Evolutionary conservation across 148 eudicot species (phyloP).

Genomic region (Chenopodium suecicum): DNA sequence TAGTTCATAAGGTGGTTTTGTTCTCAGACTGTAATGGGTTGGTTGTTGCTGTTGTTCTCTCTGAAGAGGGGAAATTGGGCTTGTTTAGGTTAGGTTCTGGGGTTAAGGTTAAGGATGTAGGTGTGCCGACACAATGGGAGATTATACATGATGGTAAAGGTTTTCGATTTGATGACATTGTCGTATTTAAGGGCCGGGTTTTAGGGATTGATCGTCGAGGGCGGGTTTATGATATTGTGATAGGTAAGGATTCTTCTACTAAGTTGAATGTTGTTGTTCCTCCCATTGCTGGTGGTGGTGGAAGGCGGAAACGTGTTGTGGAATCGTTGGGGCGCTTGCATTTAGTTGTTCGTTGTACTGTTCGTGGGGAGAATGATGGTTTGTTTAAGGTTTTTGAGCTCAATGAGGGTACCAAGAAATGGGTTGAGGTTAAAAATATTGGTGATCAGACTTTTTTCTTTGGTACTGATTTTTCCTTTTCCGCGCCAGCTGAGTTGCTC

Average conservation of each 20-base stretch:
- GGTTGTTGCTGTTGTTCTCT: not conserved
- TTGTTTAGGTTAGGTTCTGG: constrained; percentile 16
- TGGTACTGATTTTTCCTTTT: constrained; percentile 21
- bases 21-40: not conserved
- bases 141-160: constrained; percentile 22
- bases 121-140: not conserved
- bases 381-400: constrained; percentile 18
- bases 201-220: constrained; percentile 26
- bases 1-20: constrained; percentile 12
- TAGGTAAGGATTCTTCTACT: not conserved
- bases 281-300: constrained; percentile 1
- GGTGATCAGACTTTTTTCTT: constrained; percentile 20
- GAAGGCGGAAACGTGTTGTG: constrained; percentile 21
- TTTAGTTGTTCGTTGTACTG: constrained; percentile 15
- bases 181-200: constrained; percentile 16
- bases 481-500: not conserved
- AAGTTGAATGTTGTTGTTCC: not conserved
- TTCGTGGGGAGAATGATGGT: not conserved
- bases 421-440: constrained; percentile 10
- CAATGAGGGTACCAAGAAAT: not conserved
- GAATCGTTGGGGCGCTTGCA: constrained; percentile 20
- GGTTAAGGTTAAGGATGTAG: not conserved
- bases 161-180: constrained; percentile 23
- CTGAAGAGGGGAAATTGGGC: constrained; percentile 11
- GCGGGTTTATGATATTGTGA: constrained; percentile 14